A percentile compares a stretch with the other conserved stretches of the same genome.
phyloP scores from a whole-genome alignment of 306 rosid genomes.

The Dicorynia guianensis region DNA sequence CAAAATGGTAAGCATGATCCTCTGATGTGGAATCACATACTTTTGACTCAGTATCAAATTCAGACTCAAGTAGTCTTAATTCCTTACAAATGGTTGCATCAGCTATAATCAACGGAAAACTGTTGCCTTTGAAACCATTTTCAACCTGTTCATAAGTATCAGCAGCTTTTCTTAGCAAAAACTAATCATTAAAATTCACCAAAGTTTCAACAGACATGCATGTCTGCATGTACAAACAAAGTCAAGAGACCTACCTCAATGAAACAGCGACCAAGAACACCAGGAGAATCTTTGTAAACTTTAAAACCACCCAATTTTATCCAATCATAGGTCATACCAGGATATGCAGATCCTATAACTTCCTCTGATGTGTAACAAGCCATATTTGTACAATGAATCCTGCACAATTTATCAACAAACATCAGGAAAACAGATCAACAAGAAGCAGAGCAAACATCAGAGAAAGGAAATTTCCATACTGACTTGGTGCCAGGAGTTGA shows the following conservation, averaged over 20 bases:
- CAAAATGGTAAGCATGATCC: slow-evolving; percentile 53
- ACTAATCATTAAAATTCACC: neutral
- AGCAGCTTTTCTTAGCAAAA: neutral
- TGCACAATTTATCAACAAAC: slow-evolving; percentile 46
- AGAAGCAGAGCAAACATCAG: slow-evolving; percentile 29
- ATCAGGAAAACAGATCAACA: slow-evolving; percentile 27
- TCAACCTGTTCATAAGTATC: slow-evolving; percentile 70
- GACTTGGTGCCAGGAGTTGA: slow-evolving; percentile 77
- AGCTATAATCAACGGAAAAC: slow-evolving; percentile 89
- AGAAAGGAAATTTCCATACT: slow-evolving; percentile 40
- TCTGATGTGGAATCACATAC: slow-evolving; percentile 59
- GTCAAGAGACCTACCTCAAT: slow-evolving; percentile 67
- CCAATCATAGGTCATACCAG: slow-evolving; percentile 62
- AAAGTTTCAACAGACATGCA: slow-evolving; percentile 6
- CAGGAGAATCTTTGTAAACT: slow-evolving; percentile 62
- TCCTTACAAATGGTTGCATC: slow-evolving; percentile 80
- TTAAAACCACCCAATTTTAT: slow-evolving; percentile 65
- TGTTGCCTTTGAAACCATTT: slow-evolving; percentile 82
- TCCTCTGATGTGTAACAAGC: slow-evolving; percentile 72
- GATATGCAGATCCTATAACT: slow-evolving; percentile 51
- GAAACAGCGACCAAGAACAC: slow-evolving; percentile 82
- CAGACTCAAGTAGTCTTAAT: slow-evolving; percentile 73
- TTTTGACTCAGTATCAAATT: slow-evolving; percentile 56
- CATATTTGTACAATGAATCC: slow-evolving; percentile 82
- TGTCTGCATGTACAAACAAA: neutral